Percentiles rank a stretch among this genome's conserved stretches.
Evolutionary conservation across 345 rosid species (phyloP).

Genomic region (thale cress (Arabidopsis thaliana)): DNA sequence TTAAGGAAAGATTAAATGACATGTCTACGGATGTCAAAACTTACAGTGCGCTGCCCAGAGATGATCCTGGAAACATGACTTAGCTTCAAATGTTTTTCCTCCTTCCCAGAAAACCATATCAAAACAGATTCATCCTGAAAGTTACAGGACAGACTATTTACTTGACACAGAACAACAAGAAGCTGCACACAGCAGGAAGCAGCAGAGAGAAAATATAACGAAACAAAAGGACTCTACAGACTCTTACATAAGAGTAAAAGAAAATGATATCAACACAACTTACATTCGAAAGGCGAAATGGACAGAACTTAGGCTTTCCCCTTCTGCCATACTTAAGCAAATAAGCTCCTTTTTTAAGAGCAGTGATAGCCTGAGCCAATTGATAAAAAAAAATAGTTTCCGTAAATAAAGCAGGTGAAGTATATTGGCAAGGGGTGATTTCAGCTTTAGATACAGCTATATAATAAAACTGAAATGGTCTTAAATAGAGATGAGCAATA

Average conservation of each 20-base stretch:
- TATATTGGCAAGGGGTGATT: background rate
- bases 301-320: slow-evolving; percentile 98
- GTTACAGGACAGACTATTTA: slow-evolving; percentile 18
- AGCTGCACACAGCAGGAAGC: background rate
- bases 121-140: slow-evolving; percentile 94
- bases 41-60: slow-evolving; percentile 98
- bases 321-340: slow-evolving; percentile 98
- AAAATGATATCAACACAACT: slow-evolving; percentile 37
- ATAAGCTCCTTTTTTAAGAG: slow-evolving; percentile 91
- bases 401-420: background rate
- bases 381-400: slow-evolving; percentile 22
- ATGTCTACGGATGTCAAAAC: slow-evolving; percentile 42
- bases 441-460: slow-evolving; percentile 9
- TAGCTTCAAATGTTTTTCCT: slow-evolving; percentile 86
- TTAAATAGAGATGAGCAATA: slow-evolving; percentile 7
- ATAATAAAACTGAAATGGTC: background rate
- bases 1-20: slow-evolving; percentile 13
- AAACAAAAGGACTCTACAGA: slow-evolving; percentile 11
- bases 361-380: slow-evolving; percentile 86
- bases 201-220: slow-evolving; percentile 16
- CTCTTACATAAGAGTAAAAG: background rate
- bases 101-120: slow-evolving; percentile 97
- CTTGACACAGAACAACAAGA: slow-evolving; percentile 22
- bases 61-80: slow-evolving; percentile 91
- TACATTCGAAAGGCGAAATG: slow-evolving; percentile 97